Evolutionary conservation across 129 eudicot species (phyloP).

Genomic region (Saposhnikovia divaricata): DNA sequence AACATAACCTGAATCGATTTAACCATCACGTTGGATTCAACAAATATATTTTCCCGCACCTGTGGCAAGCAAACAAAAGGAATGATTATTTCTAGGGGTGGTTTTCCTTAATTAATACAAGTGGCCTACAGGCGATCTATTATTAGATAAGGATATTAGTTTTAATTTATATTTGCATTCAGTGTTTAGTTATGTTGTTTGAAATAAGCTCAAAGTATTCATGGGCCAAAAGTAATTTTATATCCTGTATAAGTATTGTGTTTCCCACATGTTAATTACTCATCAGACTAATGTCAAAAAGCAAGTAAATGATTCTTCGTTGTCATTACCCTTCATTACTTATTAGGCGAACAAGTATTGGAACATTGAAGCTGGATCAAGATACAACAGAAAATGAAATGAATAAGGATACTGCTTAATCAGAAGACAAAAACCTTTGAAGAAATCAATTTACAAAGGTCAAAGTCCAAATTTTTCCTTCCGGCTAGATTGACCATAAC

Average conservation of each 20-base stretch:
- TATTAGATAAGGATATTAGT: not conserved
- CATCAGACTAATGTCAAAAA: not conserved
- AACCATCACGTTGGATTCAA: conserved; percentile 56
- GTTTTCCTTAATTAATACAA: not conserved
- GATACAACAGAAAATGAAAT: not conserved
- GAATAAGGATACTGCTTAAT: not conserved
- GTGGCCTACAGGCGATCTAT: not conserved
- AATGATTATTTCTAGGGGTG: not conserved
- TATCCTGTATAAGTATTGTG: not conserved
- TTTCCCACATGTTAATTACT: not conserved
- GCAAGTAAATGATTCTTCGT: not conserved
- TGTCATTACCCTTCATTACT: not conserved
- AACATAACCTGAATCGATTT: conserved; percentile 77
- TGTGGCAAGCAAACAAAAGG: conserved; percentile 26
- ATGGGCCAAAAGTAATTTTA: not conserved
- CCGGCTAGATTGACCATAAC: conserved; percentile 74
- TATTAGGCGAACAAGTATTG: not conserved
- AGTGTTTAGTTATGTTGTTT: not conserved
- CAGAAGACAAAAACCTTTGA: conserved; percentile 43
- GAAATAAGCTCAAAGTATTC: not conserved
- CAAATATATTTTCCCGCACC: conserved; percentile 73
- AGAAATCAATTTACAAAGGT: conserved; percentile 71
- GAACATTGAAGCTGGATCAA: not conserved
- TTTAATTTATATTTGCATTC: not conserved
- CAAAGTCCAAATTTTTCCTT: conserved; percentile 53